Percentiles rank a stretch among this genome's conserved stretches.
These are phyloP conservation scores for Schizopora paradoxa DNA, from an alignment of 1,284 basidiomycete genomes.

Conservation along the genomic window DNA sequence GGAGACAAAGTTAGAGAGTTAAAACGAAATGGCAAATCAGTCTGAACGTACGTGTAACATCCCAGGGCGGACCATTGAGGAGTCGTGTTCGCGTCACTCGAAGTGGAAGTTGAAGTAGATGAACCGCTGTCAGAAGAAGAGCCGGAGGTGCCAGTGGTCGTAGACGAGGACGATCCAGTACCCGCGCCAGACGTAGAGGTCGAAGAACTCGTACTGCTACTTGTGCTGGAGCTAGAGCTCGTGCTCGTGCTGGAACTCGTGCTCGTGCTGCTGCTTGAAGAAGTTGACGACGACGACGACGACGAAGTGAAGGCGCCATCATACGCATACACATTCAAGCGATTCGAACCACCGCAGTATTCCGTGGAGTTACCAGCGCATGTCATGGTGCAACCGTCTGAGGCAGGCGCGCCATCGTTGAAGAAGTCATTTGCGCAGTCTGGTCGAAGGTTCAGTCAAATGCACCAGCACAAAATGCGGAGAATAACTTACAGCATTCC, in stretches of 20 bases:
- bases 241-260: neutral
- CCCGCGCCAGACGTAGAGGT: neutral
- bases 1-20: neutral
- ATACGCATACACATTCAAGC: conserved; percentile 11
- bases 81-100: no score
- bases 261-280: neutral
- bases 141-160: no score
- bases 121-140: no score
- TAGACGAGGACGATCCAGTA: neutral
- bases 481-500: conserved; percentile 50
- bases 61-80: conserved; percentile 52
- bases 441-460: conserved; percentile 24
- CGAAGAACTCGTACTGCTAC: neutral
- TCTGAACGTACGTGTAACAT: conserved; percentile 52
- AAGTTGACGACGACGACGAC: conserved; percentile 16
- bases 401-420: conserved; percentile 41
- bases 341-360: conserved; percentile 14
- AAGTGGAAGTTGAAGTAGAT: no score
- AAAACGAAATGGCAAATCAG: neutral
- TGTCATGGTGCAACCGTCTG: conserved; percentile 21
- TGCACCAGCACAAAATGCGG: neutral
- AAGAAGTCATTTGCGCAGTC: conserved; percentile 58
- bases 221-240: neutral
- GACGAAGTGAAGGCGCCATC: conserved; percentile 23
- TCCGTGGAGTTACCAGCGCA: conserved; percentile 17